Evolutionary conservation across 306 rosid genomes (phyloP), one percentile per base, ranked within the genome.

Genomic region (Albizia julibrissin): DNA sequence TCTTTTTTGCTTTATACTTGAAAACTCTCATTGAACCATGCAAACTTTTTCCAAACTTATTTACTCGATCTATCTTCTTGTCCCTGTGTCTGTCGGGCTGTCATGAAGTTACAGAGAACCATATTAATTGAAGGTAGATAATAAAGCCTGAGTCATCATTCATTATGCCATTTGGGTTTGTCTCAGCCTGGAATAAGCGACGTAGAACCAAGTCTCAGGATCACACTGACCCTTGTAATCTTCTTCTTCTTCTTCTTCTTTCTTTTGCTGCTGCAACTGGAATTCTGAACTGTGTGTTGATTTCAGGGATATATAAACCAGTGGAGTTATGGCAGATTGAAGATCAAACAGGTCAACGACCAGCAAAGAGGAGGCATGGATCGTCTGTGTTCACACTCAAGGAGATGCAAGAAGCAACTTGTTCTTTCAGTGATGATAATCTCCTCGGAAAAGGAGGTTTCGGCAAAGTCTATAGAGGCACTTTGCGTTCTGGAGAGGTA

Each of bases 171-270:
- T 95, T 95, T 82, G 90, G 96, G 80, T 89, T 95, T 80, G 92
- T 95, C 79, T 89, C 98, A 6, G 99, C 99, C 0, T 95, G 98
- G 99, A 93, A 92, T 86, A 95, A 95, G 88, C 93, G 99, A 72
- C 86, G 98, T 22, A 89, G 97, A 87, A 89, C 92, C 87, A 95
- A 90, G 79, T 92, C 98, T 26, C 87, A 89, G 56, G 95, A 93
- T 72, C 92, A 79, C 62, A 87, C 92, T 47, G 93, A 91, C 80
- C 99, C 96, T 27, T 93, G 99, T 95, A 93, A 8, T 27, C 46
- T 49, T 82, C 50, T 83, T 33, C 33, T 67, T 14, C 14, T 11
- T 69, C 37, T 54, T n/a, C 62, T 19, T 52, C 59, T 19, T 50
- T 6, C 11, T 47, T 12, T 47, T 12, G 5, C 18, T 47, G 11